These are phyloP conservation scores for Rhizophlyctis rosea DNA, from an alignment of 192 early-diverging fungal species.

Conservation along the genomic window DNA sequence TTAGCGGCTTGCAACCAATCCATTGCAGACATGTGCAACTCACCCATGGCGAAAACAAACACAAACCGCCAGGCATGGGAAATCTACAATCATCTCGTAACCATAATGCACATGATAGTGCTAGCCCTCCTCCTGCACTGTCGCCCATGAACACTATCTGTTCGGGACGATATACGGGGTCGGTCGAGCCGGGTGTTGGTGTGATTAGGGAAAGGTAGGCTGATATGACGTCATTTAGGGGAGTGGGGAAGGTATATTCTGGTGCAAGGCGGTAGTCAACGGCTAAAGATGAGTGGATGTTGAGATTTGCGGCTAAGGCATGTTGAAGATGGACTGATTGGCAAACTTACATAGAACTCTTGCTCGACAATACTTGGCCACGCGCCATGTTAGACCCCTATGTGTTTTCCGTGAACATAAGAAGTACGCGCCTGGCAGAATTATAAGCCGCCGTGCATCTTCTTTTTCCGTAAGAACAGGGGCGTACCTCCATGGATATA, in stretches of 20 bases:
- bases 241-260: conserved; percentile 74
- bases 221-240: conserved; percentile 75
- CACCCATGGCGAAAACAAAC: conserved; percentile 66
- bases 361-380: conserved; percentile 50
- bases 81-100: conserved; percentile 30
- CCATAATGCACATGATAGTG: conserved; percentile 43
- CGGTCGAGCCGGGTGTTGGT: conserved; percentile 32
- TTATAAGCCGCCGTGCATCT: background rate
- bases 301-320: background rate
- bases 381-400: conserved; percentile 27
- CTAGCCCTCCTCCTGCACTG: conserved; percentile 50
- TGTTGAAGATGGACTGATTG: too few relatives aligned
- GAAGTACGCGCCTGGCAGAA: conserved; percentile 40
- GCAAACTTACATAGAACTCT: conserved; percentile 39
- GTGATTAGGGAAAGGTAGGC: conserved; percentile 68
- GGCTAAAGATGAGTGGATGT: conserved; percentile 31
- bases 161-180: conserved; percentile 23
- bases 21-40: too few relatives aligned
- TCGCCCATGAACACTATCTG: conserved; percentile 51
- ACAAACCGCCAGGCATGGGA: conserved; percentile 49
- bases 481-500: background rate
- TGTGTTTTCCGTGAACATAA: conserved; percentile 35
- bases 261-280: conserved; percentile 82
- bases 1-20: too few relatives aligned
- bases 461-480: background rate